Percentiles rank a stretch among this genome's conserved stretches.
phyloP scores from a whole-genome alignment of 2,329 filamentous ascomycete genomes.

The Volutella citrinella region DNA sequence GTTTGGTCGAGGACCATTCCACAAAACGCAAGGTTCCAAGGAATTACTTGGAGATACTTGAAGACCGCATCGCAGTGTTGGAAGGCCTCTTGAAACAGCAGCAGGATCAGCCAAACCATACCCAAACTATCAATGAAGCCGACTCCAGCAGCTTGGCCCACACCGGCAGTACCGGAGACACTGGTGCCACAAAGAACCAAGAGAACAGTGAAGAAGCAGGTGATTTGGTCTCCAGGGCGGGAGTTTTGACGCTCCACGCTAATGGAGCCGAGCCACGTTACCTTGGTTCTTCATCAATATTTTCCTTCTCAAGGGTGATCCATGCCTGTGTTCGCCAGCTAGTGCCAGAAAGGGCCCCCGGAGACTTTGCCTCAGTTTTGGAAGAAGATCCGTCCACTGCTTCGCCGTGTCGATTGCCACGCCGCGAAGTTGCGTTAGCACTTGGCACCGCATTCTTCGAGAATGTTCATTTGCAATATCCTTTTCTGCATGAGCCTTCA shows the following conservation, averaged over 20 bases:
- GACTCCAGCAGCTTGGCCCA: background rate
- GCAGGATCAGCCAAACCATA: background rate
- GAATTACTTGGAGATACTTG: constrained; percentile 29
- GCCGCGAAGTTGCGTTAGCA: background rate
- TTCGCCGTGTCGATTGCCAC: constrained; percentile 1
- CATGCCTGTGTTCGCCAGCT: constrained; percentile 1
- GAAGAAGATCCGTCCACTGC: background rate
- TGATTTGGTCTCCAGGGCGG: constrained; percentile 16
- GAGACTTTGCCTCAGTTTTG: too few relatives aligned
- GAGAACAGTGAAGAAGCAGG: constrained; percentile 1
- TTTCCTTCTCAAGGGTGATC: constrained; percentile 25
- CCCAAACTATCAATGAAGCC: too few relatives aligned
- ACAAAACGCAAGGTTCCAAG: constrained; percentile 25
- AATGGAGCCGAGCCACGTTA: constrained; percentile 22
- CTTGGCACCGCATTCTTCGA: constrained; percentile 8
- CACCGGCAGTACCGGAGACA: background rate
- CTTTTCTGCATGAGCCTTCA: constrained; percentile 10
- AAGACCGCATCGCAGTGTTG: constrained; percentile 23
- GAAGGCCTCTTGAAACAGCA: constrained; percentile 14
- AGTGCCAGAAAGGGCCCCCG: background rate
- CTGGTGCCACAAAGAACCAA: background rate
- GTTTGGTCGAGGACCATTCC: constrained; percentile 24
- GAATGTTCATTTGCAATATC: constrained; percentile 10
- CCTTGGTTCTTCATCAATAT: constrained; percentile 26
- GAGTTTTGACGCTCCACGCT: constrained; percentile 14